Evolutionary conservation across 192 early-diverging fungal genomes (phyloP), one percentile per base, ranked within the genome.

Genomic region (Backusella liffmaniae): DNA sequence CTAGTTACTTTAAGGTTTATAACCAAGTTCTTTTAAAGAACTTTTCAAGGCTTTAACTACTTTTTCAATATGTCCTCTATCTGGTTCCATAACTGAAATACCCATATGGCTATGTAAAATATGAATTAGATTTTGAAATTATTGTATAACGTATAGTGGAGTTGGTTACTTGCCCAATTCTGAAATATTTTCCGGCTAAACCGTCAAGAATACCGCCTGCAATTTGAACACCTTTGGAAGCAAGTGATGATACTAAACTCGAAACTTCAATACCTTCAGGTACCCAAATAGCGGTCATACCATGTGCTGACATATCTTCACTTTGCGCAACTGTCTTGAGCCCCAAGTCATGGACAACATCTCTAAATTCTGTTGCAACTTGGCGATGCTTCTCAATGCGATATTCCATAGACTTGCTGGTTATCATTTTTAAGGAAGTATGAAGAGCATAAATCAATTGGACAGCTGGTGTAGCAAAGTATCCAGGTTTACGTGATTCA

Each of bases 381-480:
- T 88, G 85, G 75, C 86, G 86, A 79, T 99, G 96, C 51, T 91
- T 86, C 8, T 77, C 89, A 82, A 96, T 96, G 42, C 96, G 91
- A 8, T 76, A 68, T 75, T 96, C 94, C 86, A 99, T 85, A 49
- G 90, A 82, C 44, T 85, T 82, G 66, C 79, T 83, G 56, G 94
- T 86, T 35, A 96, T 83, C 84, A 94, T 92, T 80, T 89, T 86
- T 70, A 99, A 88, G 68, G 93, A 92, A 29, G 90, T 87, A 80
- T 96, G 88, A 39, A 99, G 92, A 30, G 96, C 96, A 82, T 91
- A 88, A 81, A 99, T 89, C 46, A 94, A 88, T 86, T 97, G 96
- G 65, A 99, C 97, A 59, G 95, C 90, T 13, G 97, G 97, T 35
- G 97, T 99, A 69, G 96, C 97, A 90, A 99, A 99, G 86, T 99